These are phyloP conservation scores for Globisporangium apiculatum DNA, from an alignment of 352 stramenopile species.

Conservation along the genomic window DNA sequence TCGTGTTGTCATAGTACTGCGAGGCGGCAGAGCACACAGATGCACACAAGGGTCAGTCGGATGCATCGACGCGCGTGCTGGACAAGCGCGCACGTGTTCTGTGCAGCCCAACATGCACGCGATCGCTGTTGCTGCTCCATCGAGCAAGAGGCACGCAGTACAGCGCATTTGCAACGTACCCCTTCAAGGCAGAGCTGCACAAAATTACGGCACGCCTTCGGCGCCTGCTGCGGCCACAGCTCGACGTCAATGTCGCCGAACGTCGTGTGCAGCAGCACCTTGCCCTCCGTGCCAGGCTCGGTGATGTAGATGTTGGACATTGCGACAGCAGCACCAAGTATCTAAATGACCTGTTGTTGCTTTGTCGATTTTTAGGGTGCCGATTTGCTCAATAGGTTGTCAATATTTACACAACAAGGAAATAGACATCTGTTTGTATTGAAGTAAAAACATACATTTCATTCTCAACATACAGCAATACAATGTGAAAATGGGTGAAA, in stretches of 20 bases:
- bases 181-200: conserved; percentile 88
- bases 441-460: not conserved
- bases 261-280: conserved; percentile 95
- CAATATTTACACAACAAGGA: not conserved
- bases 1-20: conserved; percentile 93
- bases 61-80: not conserved
- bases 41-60: not conserved
- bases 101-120: no score
- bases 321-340: no score
- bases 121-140: no score
- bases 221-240: conserved; percentile 96
- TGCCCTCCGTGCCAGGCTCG: conserved; percentile 93
- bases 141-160: not conserved
- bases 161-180: conserved; percentile 16
- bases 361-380: not conserved
- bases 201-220: conserved; percentile 92
- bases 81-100: no score
- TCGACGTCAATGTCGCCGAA: conserved; percentile 97
- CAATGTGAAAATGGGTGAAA: no score
- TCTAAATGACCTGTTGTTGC: not conserved
- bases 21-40: not conserved
- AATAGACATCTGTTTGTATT: not conserved
- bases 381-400: not conserved
- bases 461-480: not conserved
- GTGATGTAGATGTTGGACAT: conserved; percentile 98